Percentiles rank a stretch among this genome's conserved stretches.
Conservation (phyloP, 306 rosid genomes). For the Canavalia ensiformis region DNA sequence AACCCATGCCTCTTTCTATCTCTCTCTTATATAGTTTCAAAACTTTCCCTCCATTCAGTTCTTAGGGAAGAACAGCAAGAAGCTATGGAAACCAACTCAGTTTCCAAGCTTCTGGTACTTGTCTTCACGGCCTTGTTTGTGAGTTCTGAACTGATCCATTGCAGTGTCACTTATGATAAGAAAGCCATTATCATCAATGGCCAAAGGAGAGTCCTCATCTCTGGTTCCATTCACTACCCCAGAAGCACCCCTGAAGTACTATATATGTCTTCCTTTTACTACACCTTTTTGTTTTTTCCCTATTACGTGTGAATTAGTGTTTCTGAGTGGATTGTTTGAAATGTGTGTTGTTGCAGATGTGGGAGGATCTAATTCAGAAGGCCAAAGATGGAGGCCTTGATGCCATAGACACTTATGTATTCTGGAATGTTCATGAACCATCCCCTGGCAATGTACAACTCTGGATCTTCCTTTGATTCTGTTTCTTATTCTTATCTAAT, state of each 20-base stretch:
- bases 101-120: slow-evolving; percentile 68
- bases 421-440: slow-evolving; percentile 98
- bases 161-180: slow-evolving; percentile 82
- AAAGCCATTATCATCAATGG: slow-evolving; percentile 96
- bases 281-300: neutral
- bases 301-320: neutral
- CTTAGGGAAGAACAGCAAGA: neutral
- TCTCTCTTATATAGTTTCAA: slow-evolving; percentile 31
- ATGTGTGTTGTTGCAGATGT: slow-evolving; percentile 76
- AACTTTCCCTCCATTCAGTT: slow-evolving; percentile 55
- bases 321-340: slow-evolving; percentile 39
- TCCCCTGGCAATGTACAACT: slow-evolving; percentile 87
- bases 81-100: slow-evolving; percentile 80
- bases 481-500: slow-evolving; percentile 27
- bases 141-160: slow-evolving; percentile 59
- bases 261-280: neutral
- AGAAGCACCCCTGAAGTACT: slow-evolving; percentile 91
- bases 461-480: slow-evolving; percentile 50
- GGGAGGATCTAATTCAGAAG: slow-evolving; percentile 93
- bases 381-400: slow-evolving; percentile 95
- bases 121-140: slow-evolving; percentile 51
- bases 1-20: neutral
- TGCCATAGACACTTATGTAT: slow-evolving; percentile 89
- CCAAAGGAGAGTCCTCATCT: slow-evolving; percentile 83
- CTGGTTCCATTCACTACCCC: slow-evolving; percentile 98